Base-by-base conservation (phyloP, 2,329 filamentous ascomycete species). In the Sclerotinia subarctica region DNA sequence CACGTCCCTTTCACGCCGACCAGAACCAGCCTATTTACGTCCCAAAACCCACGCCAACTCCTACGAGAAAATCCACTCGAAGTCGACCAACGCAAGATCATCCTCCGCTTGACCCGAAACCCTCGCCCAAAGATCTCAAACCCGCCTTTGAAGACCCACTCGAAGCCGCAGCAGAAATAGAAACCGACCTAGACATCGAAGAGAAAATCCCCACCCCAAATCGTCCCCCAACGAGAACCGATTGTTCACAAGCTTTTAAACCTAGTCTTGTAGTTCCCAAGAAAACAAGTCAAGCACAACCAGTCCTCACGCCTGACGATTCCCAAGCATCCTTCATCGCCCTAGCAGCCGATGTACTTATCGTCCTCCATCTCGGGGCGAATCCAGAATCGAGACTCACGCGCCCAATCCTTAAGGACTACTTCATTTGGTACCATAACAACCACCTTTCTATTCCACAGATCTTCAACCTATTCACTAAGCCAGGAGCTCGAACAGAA, bases 1-100 rank as follows among this genome's bases (percentile, higher is more conserved):
- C 91, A 4, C 82, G 86, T 8, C 93, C 93, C 0, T 82, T 84
- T 21, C 84, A 87, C 73, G 88, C 86, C 4, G 93, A 96, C 75
- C 81, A 88, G 5, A 83, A 88, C 54, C 74, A 85, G 32, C 88
- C 89, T 0, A 90, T 94, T 66, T 26, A 42, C 64, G 44, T 60
- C 69, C 29, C 26, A 11, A 57, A 38, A 5, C n/a, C n/a, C 24
- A 49, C 2, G 26, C 1, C 57, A 21, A 64, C 44, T 19, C 6
- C 29, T 19, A 46, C 52, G 21, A 46, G 24, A 46, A 68, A 66
- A 53, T 32, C 29, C 19, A 42, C 64, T 38, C 64, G 64, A 17
- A 44, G 70, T 5, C 29, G 65, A 32, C 58, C 32, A 2, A 69
- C 57, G 3, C 58, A 60, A 13, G 42, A 72, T 38, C 65, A 65